These are phyloP conservation scores for Lathyrus tuberosus DNA, from an alignment of 306 rosid species.

Conservation along the genomic window DNA sequence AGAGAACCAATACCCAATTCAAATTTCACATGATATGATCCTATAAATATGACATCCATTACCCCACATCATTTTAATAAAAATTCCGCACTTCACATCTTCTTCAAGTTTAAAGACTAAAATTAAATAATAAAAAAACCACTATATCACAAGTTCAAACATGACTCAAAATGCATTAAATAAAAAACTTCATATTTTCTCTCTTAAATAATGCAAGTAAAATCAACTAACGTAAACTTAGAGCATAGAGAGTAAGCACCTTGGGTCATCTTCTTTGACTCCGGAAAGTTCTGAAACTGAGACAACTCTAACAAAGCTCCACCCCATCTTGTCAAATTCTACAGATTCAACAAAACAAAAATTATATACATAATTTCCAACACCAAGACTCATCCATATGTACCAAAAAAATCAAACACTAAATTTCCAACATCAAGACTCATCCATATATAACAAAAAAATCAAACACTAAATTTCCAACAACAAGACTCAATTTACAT, in stretches of 20 bases:
- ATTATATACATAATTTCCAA: neutral
- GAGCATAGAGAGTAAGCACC: conserved; percentile 47
- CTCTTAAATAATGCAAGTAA: neutral
- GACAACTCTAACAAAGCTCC: conserved; percentile 82
- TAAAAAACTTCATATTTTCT: neutral
- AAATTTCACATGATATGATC: neutral
- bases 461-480: neutral
- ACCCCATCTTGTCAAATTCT: conserved; percentile 95
- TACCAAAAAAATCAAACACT: neutral
- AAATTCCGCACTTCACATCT: neutral
- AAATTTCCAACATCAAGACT: neutral
- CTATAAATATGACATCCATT: neutral
- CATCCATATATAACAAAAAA: neutral
- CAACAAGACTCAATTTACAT: too few relatives aligned
- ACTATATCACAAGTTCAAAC: conserved; percentile 4
- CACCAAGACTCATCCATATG: neutral
- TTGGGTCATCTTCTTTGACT: conserved; percentile 66
- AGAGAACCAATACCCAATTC: neutral
- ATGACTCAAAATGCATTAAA: neutral
- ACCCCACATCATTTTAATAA: neutral
- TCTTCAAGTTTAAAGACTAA: neutral
- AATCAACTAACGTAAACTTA: neutral
- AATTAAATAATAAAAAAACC: neutral
- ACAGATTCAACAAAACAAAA: neutral
- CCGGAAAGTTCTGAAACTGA: conserved; percentile 70